Conservation (phyloP, 306 rosid species). For the Aeschynomene evenia region DNA sequence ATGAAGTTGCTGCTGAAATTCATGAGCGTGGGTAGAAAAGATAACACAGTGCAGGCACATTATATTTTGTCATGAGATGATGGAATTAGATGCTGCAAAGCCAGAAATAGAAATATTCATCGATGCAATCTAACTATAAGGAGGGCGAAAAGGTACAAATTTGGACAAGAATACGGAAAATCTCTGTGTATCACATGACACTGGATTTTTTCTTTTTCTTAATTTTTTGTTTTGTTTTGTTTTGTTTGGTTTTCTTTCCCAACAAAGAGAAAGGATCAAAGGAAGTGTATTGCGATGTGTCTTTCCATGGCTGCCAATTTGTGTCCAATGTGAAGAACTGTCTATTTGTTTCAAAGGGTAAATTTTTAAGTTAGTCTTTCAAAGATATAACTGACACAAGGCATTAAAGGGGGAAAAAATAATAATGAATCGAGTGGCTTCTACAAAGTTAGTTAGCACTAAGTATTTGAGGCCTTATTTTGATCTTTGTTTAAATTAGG, state of each 20-base stretch:
- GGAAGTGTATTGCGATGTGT: slow-evolving; percentile 23
- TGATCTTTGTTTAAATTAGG: too few relatives aligned
- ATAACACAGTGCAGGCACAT: slow-evolving; percentile 15
- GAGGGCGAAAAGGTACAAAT: slow-evolving; percentile 17
- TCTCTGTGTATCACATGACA: slow-evolving; percentile 45
- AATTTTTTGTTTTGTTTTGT: too few relatives aligned
- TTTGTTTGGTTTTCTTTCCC: neutral
- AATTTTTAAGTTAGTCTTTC: too few relatives aligned
- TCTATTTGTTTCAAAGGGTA: neutral
- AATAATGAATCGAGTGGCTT: too few relatives aligned
- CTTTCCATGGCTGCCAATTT: slow-evolving; percentile 29
- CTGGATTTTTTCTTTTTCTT: neutral
- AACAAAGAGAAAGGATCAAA: slow-evolving; percentile 20
- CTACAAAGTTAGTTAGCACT: too few relatives aligned
- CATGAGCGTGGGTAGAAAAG: slow-evolving; percentile 44
- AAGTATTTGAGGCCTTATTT: too few relatives aligned
- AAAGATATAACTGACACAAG: too few relatives aligned
- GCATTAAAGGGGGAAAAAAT: too few relatives aligned
- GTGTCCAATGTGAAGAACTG: slow-evolving; percentile 9
- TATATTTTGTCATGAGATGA: slow-evolving; percentile 40
- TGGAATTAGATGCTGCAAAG: slow-evolving; percentile 44
- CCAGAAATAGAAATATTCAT: slow-evolving; percentile 31
- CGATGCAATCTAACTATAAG: slow-evolving; percentile 31
- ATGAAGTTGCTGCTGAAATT: slow-evolving; percentile 37
- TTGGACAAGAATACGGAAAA: slow-evolving; percentile 20